Base-by-base conservation (phyloP, 495 filamentous ascomycete genomes). In the Aspergillus heteromorphus region DNA sequence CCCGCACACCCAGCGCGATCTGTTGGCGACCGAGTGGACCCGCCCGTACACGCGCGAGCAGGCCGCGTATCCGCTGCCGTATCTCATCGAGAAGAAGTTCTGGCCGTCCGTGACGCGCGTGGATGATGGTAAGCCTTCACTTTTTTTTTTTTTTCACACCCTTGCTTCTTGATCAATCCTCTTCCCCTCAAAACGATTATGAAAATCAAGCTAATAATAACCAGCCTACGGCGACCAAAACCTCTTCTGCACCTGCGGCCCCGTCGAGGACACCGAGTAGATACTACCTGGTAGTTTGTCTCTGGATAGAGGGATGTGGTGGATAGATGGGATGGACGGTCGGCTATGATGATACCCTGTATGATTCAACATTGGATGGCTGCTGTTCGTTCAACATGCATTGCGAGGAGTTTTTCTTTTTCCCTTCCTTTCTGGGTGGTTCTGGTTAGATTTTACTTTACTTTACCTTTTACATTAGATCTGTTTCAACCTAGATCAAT, bases 21-120 rank as follows among this genome's bases (percentile, higher is more conserved):
- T 98, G 20, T 72, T 97, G 20, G 14, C 65, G 6, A 59, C 48
- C 9, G 79, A 87, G 58, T 96, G 91, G 91, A 74, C 88, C 49
- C 76, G 93, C 20, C 75, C 79, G 0, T 98, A 98, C 66, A 82
- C 77, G 10, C 77, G 89, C 27, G 88, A 93, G 77, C 77, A 82
- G 69, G 93, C 93, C 9, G 93, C 92, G 2, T 97, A 96, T 67
- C 93, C 93, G 17, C 66, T 96, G 60, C 75, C 84, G 2, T 97
- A 83, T 77, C 71, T 97, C 57, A 82, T 82, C 73, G 89, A 95
- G 81, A 96, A 95, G 85, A 98, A 98, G 78, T 97, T 97, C 75
- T 98, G 93, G 93, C 92, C 93, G 0, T 87, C 78, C 30, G 91
- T 97, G 30, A 89, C 88, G 7, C 79, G 93, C 64, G 76, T 97